phyloP scores from a whole-genome alignment of 352 stramenopile genomes.

The Phytophthora parvispora region DNA sequence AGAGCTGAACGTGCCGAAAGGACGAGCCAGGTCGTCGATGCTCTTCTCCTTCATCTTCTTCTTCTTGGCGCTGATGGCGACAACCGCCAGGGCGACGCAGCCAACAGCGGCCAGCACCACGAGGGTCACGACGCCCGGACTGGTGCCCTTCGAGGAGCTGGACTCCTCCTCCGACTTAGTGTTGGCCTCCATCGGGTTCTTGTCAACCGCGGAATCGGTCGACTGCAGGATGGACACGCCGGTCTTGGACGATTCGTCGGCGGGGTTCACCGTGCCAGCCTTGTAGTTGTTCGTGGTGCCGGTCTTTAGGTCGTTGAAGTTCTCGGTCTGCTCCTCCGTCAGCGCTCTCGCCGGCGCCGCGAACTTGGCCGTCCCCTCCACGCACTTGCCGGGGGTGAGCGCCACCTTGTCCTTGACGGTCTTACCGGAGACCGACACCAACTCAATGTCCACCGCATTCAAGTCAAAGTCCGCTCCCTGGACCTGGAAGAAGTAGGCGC shows the following conservation, averaged over 20 bases:
- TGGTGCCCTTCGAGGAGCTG: constrained; percentile 6
- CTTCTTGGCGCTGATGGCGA: constrained; percentile 35
- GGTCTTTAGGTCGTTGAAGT: constrained; percentile 10
- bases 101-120: constrained; percentile 27
- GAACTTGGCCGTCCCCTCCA: constrained; percentile 40
- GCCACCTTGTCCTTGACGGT: constrained; percentile 61
- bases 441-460: constrained; percentile 39
- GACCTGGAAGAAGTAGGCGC: constrained; percentile 64
- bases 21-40: constrained; percentile 23
- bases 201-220: constrained; percentile 28
- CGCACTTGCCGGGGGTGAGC: constrained; percentile 48
- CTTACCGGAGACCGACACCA: constrained; percentile 61
- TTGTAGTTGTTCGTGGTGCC: constrained; percentile 24
- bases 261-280: constrained; percentile 32
- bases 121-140: constrained; percentile 31
- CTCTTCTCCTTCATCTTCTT: constrained; percentile 31
- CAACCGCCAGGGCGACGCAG: constrained; percentile 23
- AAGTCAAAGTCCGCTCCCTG: constrained; percentile 39
- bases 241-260: constrained; percentile 17
- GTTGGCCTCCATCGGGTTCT: constrained; percentile 25
- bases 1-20: constrained; percentile 43
- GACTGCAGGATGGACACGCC: constrained; percentile 43
- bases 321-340: constrained; percentile 6
- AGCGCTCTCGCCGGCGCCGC: constrained; percentile 6
- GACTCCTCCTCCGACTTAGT: constrained; percentile 19